Evolutionary conservation across 2,329 filamentous ascomycete genomes (phyloP).

Genomic region (Didymella pomorum): DNA sequence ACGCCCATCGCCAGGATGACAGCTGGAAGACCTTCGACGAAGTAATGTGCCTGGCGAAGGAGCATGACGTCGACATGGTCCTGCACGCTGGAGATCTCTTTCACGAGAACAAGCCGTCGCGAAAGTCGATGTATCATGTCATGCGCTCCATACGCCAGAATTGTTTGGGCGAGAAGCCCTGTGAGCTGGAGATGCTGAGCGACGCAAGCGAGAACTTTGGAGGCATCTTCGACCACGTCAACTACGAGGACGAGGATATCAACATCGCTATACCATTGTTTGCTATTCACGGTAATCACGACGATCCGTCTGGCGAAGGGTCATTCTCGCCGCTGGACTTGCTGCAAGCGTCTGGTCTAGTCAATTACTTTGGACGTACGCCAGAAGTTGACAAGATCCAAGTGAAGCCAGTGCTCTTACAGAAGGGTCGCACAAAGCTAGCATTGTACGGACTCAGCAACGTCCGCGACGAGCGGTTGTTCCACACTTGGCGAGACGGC

Average conservation of each 20-base stretch:
- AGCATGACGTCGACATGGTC: slow-evolving; percentile 96
- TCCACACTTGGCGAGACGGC: slow-evolving; percentile 89
- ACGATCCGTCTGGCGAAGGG: slow-evolving; percentile 96
- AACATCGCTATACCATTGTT: slow-evolving; percentile 98
- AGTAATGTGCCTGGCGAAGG: slow-evolving; percentile 86
- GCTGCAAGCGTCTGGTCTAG: slow-evolving; percentile 85
- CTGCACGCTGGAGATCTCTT: slow-evolving; percentile 94
- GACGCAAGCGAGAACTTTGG: slow-evolving; percentile 92
- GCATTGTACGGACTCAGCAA: slow-evolving; percentile 95
- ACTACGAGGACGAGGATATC: slow-evolving; percentile 97
- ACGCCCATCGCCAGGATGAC: slow-evolving; percentile 93
- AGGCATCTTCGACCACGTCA: slow-evolving; percentile 88
- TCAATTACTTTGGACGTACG: slow-evolving; percentile 95
- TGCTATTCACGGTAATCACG: slow-evolving; percentile 97
- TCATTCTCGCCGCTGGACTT: slow-evolving; percentile 91
- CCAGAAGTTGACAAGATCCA: slow-evolving; percentile 93
- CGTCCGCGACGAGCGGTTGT: slow-evolving; percentile 92
- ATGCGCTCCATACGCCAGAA: slow-evolving; percentile 94
- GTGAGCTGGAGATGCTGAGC: slow-evolving; percentile 91
- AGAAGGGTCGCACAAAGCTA: slow-evolving; percentile 92
- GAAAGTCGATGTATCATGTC: slow-evolving; percentile 95
- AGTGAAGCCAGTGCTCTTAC: slow-evolving; percentile 88
- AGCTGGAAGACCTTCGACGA: slow-evolving; percentile 98
- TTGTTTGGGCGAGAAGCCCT: slow-evolving; percentile 93
- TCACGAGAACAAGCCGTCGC: slow-evolving; percentile 96